Conservation (phyloP, 108 stramenopile genomes). For the Tribonema minus region DNA sequence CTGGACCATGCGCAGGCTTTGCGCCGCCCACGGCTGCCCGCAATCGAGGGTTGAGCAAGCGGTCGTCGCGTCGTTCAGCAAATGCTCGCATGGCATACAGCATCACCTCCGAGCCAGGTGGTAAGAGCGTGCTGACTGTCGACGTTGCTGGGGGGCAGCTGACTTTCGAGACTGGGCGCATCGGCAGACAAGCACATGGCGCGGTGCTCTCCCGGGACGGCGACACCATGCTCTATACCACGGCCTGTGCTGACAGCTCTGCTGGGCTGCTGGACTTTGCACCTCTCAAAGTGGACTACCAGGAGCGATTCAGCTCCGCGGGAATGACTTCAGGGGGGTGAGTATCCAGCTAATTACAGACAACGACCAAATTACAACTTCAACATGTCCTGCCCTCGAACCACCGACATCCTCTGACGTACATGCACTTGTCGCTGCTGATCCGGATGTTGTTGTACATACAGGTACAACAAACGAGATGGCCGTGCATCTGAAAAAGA, state of each 20-base stretch:
- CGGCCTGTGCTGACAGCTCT: slow-evolving; percentile 45
- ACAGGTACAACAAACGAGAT: slow-evolving; percentile 75
- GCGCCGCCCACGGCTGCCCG: not conserved
- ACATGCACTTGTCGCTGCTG: too few species aligned
- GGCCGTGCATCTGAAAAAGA: slow-evolving; percentile 78
- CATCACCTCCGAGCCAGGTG: not conserved
- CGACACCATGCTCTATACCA: slow-evolving; percentile 54
- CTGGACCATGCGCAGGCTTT: not conserved
- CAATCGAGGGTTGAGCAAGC: not conserved
- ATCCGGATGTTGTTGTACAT: too few species aligned
- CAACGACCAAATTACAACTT: too few species aligned
- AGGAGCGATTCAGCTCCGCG: slow-evolving; percentile 77
- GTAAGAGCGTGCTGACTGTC: slow-evolving; percentile 2
- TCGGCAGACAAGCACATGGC: slow-evolving; percentile 49
- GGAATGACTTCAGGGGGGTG: slow-evolving; percentile 71
- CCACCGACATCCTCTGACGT: too few species aligned
- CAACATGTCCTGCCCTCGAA: too few species aligned
- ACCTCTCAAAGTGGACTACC: slow-evolving; percentile 85
- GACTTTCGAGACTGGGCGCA: slow-evolving; percentile 52
- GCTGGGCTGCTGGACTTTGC: slow-evolving; percentile 67
- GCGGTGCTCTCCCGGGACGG: slow-evolving; percentile 38
- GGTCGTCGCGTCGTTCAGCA: not conserved
- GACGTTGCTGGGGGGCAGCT: slow-evolving; percentile 2
- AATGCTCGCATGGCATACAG: too few species aligned
- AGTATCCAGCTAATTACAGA: too few species aligned